phyloP scores from a whole-genome alignment of 2,329 filamentous ascomycete genomes.

The Monascus ruber region DNA sequence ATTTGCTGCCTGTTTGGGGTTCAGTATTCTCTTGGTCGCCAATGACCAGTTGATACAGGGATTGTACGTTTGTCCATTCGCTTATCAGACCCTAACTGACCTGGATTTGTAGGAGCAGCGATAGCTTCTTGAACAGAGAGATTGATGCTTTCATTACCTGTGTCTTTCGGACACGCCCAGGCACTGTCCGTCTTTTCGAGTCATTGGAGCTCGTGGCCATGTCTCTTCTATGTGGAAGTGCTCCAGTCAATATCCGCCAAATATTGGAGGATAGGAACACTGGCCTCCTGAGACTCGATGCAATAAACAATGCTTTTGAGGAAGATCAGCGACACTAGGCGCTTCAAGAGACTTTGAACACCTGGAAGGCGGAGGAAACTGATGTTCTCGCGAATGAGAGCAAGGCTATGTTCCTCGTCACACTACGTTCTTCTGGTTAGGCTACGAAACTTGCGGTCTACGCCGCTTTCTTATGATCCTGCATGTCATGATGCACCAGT shows the following conservation, averaged over 20 bases:
- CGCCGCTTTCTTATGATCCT: too few relatives aligned
- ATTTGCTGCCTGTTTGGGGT: too few relatives aligned
- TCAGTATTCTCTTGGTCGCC: too few relatives aligned
- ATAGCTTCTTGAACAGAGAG: too few relatives aligned
- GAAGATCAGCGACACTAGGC: slow-evolving; percentile 1
- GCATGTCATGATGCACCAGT: too few relatives aligned
- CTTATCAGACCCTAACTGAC: too few relatives aligned
- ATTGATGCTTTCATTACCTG: slow-evolving; percentile 5
- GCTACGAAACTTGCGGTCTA: too few relatives aligned
- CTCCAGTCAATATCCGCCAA: slow-evolving; percentile 3
- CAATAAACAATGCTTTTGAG: slow-evolving; percentile 1
- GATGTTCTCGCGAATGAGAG: background rate
- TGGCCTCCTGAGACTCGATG: background rate
- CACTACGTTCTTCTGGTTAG: too few relatives aligned
- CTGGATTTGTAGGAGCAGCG: too few relatives aligned
- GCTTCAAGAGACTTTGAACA: background rate
- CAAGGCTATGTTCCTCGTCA: slow-evolving; percentile 1
- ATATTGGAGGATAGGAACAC: slow-evolving; percentile 1
- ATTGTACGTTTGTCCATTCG: too few relatives aligned
- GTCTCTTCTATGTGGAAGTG: slow-evolving; percentile 3
- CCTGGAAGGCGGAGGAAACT: slow-evolving; percentile 1
- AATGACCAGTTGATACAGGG: too few relatives aligned
- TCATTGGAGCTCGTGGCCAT: slow-evolving; percentile 5
- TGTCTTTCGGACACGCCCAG: slow-evolving; percentile 5
- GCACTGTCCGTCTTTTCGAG: slow-evolving; percentile 5